Percentiles rank a stretch among this genome's conserved stretches.
These are phyloP conservation scores for Trametopsis cervina DNA, from an alignment of 768 basidiomycete genomes.

Conservation along the genomic window DNA sequence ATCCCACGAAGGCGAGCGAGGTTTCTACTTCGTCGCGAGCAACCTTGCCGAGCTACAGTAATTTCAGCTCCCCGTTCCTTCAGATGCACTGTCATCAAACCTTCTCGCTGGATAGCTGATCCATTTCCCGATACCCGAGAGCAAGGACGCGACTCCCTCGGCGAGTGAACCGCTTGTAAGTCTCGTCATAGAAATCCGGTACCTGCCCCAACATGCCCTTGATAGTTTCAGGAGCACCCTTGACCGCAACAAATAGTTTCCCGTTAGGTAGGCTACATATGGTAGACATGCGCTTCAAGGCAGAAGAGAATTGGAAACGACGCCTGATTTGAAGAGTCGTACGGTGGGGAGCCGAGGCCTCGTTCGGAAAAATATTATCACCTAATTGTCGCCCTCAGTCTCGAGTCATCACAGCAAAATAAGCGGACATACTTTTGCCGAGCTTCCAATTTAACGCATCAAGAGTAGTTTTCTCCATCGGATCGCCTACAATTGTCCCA, in stretches of 20 bases:
- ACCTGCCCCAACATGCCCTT: slow-evolving; percentile 73
- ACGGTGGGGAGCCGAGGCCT: slow-evolving; percentile 43
- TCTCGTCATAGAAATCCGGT: slow-evolving; percentile 83
- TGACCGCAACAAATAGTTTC: slow-evolving; percentile 66
- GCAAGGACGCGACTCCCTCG: slow-evolving; percentile 92
- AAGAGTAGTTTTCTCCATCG: slow-evolving; percentile 97
- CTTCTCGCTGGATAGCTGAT: slow-evolving; percentile 61
- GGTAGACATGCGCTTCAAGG: slow-evolving; percentile 96
- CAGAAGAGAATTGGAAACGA: slow-evolving; percentile 96
- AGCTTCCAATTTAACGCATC: slow-evolving; percentile 89
- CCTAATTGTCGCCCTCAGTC: too few species aligned
- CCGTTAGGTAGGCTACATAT: slow-evolving; percentile 61
- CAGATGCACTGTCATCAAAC: slow-evolving; percentile 32
- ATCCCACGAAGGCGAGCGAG: slow-evolving; percentile 80
- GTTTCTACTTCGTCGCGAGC: slow-evolving; percentile 77
- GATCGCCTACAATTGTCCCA: slow-evolving; percentile 91
- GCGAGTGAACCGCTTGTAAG: slow-evolving; percentile 91
- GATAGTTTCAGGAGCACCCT: slow-evolving; percentile 97
- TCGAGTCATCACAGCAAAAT: too few species aligned
- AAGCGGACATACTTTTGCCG: slow-evolving; percentile 47
- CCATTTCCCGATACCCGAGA: slow-evolving; percentile 81
- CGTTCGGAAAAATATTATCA: slow-evolving; percentile 60
- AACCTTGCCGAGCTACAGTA: slow-evolving; percentile 80
- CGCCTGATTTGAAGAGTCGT: slow-evolving; percentile 70
- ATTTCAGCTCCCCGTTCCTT: neutral